Evolutionary conservation across 495 filamentous ascomycete genomes (phyloP).

Genomic region (Saxophila tyrrhenica): DNA sequence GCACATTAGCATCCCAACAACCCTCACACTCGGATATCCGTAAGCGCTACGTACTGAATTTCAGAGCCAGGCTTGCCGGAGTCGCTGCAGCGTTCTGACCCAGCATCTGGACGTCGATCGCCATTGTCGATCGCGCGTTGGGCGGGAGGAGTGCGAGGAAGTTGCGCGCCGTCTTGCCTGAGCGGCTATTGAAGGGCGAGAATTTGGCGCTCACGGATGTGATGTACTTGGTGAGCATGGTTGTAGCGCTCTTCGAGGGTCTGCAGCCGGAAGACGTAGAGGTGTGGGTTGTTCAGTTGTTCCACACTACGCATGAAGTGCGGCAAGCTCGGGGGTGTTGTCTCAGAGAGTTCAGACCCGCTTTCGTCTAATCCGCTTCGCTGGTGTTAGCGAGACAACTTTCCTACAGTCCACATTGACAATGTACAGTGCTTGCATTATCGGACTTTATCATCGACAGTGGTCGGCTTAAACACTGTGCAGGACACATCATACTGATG

Average conservation of each 20-base stretch:
- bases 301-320: too few relatives aligned
- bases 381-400: too few relatives aligned
- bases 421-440: too few relatives aligned
- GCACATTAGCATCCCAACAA: constrained; percentile 35
- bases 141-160: constrained; percentile 83
- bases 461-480: too few relatives aligned
- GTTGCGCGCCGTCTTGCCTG: constrained; percentile 62
- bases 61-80: constrained; percentile 54
- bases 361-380: too few relatives aligned
- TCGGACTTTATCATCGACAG: too few relatives aligned
- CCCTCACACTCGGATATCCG: background rate
- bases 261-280: background rate
- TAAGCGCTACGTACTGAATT: constrained; percentile 57
- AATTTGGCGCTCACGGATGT: constrained; percentile 71
- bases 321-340: background rate
- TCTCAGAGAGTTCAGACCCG: too few relatives aligned
- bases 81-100: constrained; percentile 45
- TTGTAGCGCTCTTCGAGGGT: too few relatives aligned
- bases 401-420: too few relatives aligned
- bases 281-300: background rate
- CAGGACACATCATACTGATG: too few relatives aligned
- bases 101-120: constrained; percentile 69
- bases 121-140: constrained; percentile 58
- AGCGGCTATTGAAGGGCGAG: constrained; percentile 74
- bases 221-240: constrained; percentile 83